A percentile compares a stretch with the other conserved stretches of the same genome.
Evolutionary conservation across 345 rosid genomes (phyloP).

Genomic region (Eucalyptus marginata): DNA sequence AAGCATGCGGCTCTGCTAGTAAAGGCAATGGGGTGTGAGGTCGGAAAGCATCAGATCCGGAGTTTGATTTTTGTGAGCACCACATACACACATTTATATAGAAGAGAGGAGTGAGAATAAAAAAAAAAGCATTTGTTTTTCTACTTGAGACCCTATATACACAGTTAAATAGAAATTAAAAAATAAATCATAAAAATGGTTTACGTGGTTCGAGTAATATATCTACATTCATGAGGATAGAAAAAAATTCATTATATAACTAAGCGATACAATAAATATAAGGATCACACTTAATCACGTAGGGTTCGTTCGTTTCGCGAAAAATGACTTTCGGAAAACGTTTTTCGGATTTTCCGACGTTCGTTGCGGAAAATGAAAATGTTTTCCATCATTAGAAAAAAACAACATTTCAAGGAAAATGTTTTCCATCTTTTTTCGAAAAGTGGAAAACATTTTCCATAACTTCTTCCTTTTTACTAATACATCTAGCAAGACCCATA

Average conservation of each 20-base stretch:
- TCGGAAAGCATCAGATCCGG: fast-evolving
- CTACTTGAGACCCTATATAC: neutral
- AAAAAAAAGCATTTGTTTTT: neutral
- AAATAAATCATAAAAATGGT: neutral
- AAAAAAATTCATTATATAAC: neutral
- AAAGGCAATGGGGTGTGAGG: neutral
- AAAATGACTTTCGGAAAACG: too few relatives aligned
- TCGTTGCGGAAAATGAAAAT: too few relatives aligned
- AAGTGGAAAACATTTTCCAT: too few relatives aligned
- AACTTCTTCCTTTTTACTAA: too few relatives aligned
- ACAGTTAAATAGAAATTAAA: neutral
- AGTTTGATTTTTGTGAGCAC: neutral
- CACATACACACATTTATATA: neutral
- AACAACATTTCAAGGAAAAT: too few relatives aligned
- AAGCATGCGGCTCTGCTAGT: neutral
- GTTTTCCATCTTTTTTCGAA: too few relatives aligned
- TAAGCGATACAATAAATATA: neutral
- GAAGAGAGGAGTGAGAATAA: neutral
- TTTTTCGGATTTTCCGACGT: too few relatives aligned
- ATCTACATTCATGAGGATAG: fast-evolving
- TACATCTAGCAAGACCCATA: too few relatives aligned
- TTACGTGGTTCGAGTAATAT: neutral
- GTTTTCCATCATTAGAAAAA: too few relatives aligned
- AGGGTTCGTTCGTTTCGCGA: too few relatives aligned
- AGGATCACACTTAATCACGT: neutral